Base-by-base conservation (phyloP, 345 rosid genomes). In the Mercurialis annua region DNA sequence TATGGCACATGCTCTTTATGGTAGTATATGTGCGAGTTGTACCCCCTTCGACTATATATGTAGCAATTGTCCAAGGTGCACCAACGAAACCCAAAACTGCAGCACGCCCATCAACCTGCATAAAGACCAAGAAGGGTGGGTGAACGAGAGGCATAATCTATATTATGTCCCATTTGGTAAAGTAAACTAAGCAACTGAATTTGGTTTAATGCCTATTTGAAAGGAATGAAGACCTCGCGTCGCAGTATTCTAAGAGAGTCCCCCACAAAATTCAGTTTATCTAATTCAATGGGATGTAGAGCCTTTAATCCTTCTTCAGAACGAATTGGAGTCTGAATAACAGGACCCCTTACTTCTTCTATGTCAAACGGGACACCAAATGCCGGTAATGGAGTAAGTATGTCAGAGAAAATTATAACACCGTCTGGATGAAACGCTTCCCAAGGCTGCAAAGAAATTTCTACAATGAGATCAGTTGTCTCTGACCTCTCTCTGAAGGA, bases 371-470 rank as follows among this genome's bases (percentile, higher is more conserved):
- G 96, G 64, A 93, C 98, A 67, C 96, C 97, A 38, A 93, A 84
- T 23, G 97, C 96, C 0, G 98, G 96, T 50, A 90, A 75, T 47
- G 96, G 98, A 2, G 98, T 93, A 75, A 93, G 96, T 55, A 90
- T 90, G 81, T 93, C 91, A 0, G 97, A 93, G 87, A 93, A 93
- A 70, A 93, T 85, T 68, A 93, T 93, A 56, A 89, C 98, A 51
- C 96, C 96, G 49, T 90, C 97, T 8, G 92, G 98, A 71, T 21
- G 85, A 66, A 93, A 93, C 6, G 98, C 94, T 81, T 85, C 82
- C 98, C 97, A 89, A 49, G 97, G 96, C 86, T 87, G 98, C 80
- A 93, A 86, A 54, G 96, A 89, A 81, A 93, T 90, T 83, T 90
- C 85, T 64, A 90, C 97, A 53, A 90, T 85, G 77, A 93, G 90